Conservation (phyloP, 768 basidiomycete species). For the Porphyrellus cyaneotinctus region DNA sequence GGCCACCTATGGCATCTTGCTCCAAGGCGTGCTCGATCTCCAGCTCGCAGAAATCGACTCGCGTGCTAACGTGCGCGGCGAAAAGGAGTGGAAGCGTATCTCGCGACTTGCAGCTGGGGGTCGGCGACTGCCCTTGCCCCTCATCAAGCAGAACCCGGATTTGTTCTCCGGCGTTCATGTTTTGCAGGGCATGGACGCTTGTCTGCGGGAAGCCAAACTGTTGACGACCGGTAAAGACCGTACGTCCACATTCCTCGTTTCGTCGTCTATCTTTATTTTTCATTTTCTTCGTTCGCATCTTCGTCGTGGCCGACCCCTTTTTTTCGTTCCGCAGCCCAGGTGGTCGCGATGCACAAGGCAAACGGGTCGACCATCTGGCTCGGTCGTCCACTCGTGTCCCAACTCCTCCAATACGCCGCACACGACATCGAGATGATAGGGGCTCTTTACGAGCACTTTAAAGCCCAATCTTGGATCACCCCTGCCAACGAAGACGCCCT, state of each 20-base stretch:
- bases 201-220: slow-evolving; percentile 26
- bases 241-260: slow-evolving; percentile 3
- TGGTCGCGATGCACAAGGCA: slow-evolving; percentile 36
- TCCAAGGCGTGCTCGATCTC: slow-evolving; percentile 37
- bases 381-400: slow-evolving; percentile 33
- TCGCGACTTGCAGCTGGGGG: slow-evolving; percentile 24
- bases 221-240: slow-evolving; percentile 31
- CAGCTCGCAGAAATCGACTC: slow-evolving; percentile 39
- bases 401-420: slow-evolving; percentile 40
- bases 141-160: slow-evolving; percentile 22
- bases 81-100: slow-evolving; percentile 26
- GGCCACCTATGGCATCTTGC: slow-evolving; percentile 23
- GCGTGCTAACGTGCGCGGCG: slow-evolving; percentile 22
- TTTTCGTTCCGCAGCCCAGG: slow-evolving; percentile 24
- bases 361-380: slow-evolving; percentile 33
- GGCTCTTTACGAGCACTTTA: slow-evolving; percentile 35
- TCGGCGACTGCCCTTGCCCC: slow-evolving; percentile 20
- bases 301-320: neutral
- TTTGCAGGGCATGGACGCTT: slow-evolving; percentile 35
- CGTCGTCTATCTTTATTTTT: neutral
- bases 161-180: slow-evolving; percentile 32
- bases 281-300: neutral
- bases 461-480: slow-evolving; percentile 22
- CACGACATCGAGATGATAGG: slow-evolving; percentile 40
- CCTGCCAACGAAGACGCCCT: slow-evolving; percentile 8